Percentiles rank a stretch among this genome's conserved stretches.
These are phyloP conservation scores for Sherardia arvensis DNA, from an alignment of 257 asterid species.

Conservation along the genomic window DNA sequence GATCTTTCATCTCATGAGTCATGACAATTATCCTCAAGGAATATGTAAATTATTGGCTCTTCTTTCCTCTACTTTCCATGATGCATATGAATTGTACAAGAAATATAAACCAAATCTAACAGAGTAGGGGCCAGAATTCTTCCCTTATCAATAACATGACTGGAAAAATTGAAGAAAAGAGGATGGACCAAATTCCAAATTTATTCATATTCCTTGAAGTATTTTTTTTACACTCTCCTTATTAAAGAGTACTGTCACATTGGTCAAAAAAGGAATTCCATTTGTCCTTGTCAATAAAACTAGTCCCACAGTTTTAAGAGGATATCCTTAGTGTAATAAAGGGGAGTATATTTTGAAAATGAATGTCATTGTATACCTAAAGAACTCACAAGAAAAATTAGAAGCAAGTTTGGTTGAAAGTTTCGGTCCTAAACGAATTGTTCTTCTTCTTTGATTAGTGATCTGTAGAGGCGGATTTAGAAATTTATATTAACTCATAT, in stretches of 20 bases:
- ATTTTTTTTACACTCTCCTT: not conserved
- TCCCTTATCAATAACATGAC: not conserved
- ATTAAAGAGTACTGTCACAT: not conserved
- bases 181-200: not conserved
- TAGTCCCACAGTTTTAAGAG: not conserved
- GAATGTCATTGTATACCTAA: not conserved
- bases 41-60: not conserved
- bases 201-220: not conserved
- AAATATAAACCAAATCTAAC: not conserved
- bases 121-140: not conserved
- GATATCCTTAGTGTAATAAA: not conserved
- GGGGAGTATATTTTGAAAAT: not conserved
- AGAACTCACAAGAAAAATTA: no score
- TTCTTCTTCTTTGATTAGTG: no score
- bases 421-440: no score
- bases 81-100: not conserved
- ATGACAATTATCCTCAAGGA: not conserved
- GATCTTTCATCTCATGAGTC: constrained; percentile 13
- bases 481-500: no score
- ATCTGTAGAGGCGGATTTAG: no score
- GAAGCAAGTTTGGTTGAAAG: no score
- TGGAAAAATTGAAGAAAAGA: not conserved
- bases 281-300: constrained; percentile 4
- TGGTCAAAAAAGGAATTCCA: constrained; percentile 10
- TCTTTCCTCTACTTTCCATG: constrained; percentile 4